Evolutionary conservation across 2,329 filamentous ascomycete species (phyloP), one percentile per base, ranked within the genome.

Genomic region (Calonectria pteridis): DNA sequence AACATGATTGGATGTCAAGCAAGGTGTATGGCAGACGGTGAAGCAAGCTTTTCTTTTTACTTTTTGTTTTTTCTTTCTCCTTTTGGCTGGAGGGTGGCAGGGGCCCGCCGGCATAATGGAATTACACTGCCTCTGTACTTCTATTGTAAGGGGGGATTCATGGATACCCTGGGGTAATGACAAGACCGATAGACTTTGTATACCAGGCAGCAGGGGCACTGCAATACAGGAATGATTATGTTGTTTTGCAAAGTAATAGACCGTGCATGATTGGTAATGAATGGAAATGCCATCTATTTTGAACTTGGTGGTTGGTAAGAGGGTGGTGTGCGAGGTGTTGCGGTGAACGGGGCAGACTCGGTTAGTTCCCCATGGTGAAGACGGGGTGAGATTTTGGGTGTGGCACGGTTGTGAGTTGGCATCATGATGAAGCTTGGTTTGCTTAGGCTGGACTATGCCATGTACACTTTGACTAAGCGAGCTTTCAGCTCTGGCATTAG

Each of bases 171-270:
- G 67, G 50, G 62, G 63, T 53, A 63, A 70, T 55, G 71, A 43
- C 51, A 51, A 68, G 43, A 69, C 29, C 59, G 69, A 76, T 78
- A 79, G 77, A 79, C 68, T 59, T 78, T 78, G 74, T 77, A 78
- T 76, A 76, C 65, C 66, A 77, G 71, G 69, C 66, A 66, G 68
- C 53, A 68, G 62, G 51, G 67, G 46, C 53, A 49, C 53, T 46
- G 49, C 31, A 59, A 73, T 67, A 67, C 68, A 75, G 64, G 67
- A 71, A 51, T 59, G 59, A 46, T 43, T 50, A 72, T 63, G 69
- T 63, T 50, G 10, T 28, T 64, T 64, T 31, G 40, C 40, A 16
- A 64, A 64, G 40, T 33, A 49, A 64, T 49, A 23, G 26, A 40
- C 23, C 26, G 55, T 20, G 55, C 14, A 16, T 23, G n/a, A 40